Conservation (phyloP, 495 filamentous ascomycete species). For the Lentithecium fluviatile region DNA sequence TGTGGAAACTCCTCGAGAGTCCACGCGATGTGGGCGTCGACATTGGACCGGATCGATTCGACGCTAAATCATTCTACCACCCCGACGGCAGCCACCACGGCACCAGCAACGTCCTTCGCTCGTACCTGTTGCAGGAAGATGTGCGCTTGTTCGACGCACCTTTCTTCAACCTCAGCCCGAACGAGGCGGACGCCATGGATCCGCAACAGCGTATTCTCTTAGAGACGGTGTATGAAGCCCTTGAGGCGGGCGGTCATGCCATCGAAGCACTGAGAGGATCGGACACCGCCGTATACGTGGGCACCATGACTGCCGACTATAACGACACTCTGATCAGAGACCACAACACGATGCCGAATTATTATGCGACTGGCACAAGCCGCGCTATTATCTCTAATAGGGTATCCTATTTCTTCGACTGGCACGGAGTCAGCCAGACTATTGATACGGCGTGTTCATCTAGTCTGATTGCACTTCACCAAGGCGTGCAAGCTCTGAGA, state of each 20-base stretch:
- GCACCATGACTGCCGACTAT: constrained; percentile 7
- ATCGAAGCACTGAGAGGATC: not conserved
- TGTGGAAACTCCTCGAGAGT: not conserved
- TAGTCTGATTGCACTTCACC: constrained; percentile 16
- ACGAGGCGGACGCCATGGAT: constrained; percentile 18
- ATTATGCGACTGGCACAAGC: not conserved
- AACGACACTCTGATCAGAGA: not conserved
- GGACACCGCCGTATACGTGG: constrained; percentile 11
- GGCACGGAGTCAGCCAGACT: constrained; percentile 4
- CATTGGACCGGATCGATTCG: not conserved
- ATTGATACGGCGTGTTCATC: constrained; percentile 16
- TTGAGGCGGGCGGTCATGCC: constrained; percentile 18
- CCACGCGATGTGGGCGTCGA: not conserved
- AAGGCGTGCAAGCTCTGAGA: constrained; percentile 2
- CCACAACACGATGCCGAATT: constrained; percentile 32
- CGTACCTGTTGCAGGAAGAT: constrained; percentile 2
- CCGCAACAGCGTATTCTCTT: constrained; percentile 11
- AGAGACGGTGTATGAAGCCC: constrained; percentile 6
- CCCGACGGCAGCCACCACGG: not conserved
- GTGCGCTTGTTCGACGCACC: constrained; percentile 19
- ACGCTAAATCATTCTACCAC: constrained; percentile 10
- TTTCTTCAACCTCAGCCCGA: constrained; percentile 15
- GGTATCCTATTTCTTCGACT: constrained; percentile 10
- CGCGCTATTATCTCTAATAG: constrained; percentile 4
- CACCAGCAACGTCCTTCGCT: not conserved